phyloP scores from a whole-genome alignment of 2,329 filamentous ascomycete species.

The Lasiodiplodia sp. region DNA sequence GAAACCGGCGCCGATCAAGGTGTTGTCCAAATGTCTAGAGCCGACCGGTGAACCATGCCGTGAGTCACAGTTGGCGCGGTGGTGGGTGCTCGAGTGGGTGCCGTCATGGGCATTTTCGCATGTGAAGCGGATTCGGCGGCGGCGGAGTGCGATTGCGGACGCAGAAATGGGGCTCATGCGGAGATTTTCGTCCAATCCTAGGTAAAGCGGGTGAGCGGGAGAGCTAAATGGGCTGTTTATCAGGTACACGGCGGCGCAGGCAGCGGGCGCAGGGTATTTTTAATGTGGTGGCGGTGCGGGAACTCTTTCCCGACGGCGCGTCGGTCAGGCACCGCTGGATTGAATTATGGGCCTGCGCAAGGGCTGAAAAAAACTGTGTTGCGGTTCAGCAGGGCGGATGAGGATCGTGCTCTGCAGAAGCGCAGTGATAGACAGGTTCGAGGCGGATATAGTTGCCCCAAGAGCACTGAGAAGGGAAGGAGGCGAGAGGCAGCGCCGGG shows the following conservation, averaged over 20 bases:
- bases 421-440: neutral
- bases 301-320: constrained; percentile 25
- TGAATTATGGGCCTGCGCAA: constrained; percentile 20
- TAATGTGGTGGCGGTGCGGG: constrained; percentile 23
- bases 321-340: constrained; percentile 3
- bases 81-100: constrained; percentile 6
- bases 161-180: neutral
- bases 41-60: constrained; percentile 25
- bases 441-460: neutral
- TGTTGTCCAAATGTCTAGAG: constrained; percentile 9
- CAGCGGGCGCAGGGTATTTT: constrained; percentile 1
- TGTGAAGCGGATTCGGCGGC: constrained; percentile 2
- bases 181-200: neutral
- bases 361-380: constrained; percentile 4
- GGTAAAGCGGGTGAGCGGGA: constrained; percentile 3
- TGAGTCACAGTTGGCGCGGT: constrained; percentile 14
- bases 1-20: neutral
- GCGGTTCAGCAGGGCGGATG: neutral
- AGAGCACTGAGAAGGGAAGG: neutral
- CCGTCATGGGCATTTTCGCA: neutral
- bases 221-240: constrained; percentile 23
- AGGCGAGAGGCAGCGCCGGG: neutral
- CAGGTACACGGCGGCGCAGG: constrained; percentile 6
- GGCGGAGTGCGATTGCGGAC: constrained; percentile 9
- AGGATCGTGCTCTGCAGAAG: neutral